A percentile compares a stretch with the other conserved stretches of the same genome.
Evolutionary conservation across 495 filamentous ascomycete genomes (phyloP).

Genomic region (Neurospora cerealis): DNA sequence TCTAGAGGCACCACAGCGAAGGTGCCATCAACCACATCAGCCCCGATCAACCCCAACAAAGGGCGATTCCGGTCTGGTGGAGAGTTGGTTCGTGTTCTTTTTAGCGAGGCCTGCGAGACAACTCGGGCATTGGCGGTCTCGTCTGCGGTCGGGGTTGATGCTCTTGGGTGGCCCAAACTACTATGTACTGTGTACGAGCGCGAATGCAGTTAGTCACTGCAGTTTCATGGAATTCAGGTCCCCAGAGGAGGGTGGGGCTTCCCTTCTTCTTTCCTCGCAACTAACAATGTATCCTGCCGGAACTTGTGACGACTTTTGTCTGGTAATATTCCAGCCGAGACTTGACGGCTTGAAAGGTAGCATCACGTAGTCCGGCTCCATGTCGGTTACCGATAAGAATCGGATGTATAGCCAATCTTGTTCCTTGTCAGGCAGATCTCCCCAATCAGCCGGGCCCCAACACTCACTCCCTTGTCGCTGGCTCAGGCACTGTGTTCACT

Average conservation of each 20-base stretch:
- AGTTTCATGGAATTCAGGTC: background rate
- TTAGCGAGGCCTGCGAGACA: background rate
- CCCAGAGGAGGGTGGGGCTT: background rate
- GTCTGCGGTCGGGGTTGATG: background rate
- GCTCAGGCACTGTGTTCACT: background rate
- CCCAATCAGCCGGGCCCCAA: background rate
- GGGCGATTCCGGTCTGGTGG: background rate
- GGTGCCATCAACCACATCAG: background rate
- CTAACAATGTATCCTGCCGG: background rate
- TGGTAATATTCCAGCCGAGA: background rate
- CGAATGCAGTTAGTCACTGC: background rate
- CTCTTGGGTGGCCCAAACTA: background rate
- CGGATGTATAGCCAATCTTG: background rate
- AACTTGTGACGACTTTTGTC: background rate
- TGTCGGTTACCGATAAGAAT: background rate
- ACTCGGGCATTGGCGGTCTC: background rate
- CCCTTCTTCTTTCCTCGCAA: background rate
- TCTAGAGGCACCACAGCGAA: background rate
- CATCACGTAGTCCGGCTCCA: background rate
- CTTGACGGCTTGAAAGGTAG: background rate
- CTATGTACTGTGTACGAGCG: background rate
- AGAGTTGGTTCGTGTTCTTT: background rate
- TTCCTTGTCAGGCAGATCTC: background rate
- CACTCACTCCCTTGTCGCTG: background rate
- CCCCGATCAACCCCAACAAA: background rate